Base-by-base conservation (phyloP, 352 stramenopile genomes). In the Blastocystis sp. region DNA sequence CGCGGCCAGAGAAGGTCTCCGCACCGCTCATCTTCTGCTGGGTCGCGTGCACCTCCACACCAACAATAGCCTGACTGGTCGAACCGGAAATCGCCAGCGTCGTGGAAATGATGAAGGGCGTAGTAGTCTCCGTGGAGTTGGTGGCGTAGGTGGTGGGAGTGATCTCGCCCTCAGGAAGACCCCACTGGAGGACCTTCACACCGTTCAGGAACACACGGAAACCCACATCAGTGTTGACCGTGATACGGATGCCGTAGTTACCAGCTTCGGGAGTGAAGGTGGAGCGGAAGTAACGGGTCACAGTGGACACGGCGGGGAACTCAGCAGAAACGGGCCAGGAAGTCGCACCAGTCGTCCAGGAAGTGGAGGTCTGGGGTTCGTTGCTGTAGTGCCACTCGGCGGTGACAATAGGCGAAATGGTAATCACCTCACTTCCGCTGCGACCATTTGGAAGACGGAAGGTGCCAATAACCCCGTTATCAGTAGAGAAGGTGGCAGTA, bases 241-340 rank as follows among this genome's bases (percentile, higher is more conserved):
- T 40, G 38, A 64, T 43, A 64, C 53, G 59, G 61, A 82, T 14
- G 45, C 40, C 74, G 70, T 40, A 82, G 28, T 76, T 60, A 56
- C 38, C 40, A 64, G n/a, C 70, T 14, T 64, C n/a, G 11, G 43
- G 10, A 64, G n/a, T 21, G 67, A 80, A 9, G 10, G 64, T 76
- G 19, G 34, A 28, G 45, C 78, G 41, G 67, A 79, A 88, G 56
- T 88, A 88, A 76, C 78, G 78, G 59, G 78, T 88, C 4, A 34
- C 78, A 2, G 78, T 88, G 2, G 78, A 61, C 17, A 70, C 56
- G 78, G 56, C 38, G 66, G 78, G 78, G 28, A 62, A 88, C 11
- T 17, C 5, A 41, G 1, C 53, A 43, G 11, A 14, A 43, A 34
- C 43, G 41, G 21, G 4, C 74, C 74, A 84, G 1, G 34, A n/a